Percentiles rank a stretch among this genome's conserved stretches.
phyloP scores from a whole-genome alignment of 116 monocot genomes.

The Phalaenopsis hybrid region DNA sequence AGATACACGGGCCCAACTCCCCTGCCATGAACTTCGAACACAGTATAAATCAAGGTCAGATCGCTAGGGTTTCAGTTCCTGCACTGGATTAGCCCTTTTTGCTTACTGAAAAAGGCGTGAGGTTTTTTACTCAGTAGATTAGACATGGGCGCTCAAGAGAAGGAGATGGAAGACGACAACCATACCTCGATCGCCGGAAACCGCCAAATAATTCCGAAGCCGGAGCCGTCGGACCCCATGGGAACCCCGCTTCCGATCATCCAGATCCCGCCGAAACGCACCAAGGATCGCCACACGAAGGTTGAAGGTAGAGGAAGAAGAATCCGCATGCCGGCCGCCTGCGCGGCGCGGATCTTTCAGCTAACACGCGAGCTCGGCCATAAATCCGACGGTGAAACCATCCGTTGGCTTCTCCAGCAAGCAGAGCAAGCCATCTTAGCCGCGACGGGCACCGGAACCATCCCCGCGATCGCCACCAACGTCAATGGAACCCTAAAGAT shows the following conservation, averaged over 20 bases:
- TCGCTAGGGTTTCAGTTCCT: slow-evolving; percentile 5
- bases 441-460: slow-evolving; percentile 67
- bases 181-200: not conserved
- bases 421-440: slow-evolving; percentile 74
- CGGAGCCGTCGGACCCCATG: slow-evolving; percentile 22
- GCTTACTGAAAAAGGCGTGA: not conserved
- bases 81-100: not conserved
- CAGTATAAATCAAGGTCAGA: not conserved
- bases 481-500: slow-evolving; percentile 55
- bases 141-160: slow-evolving; percentile 1
- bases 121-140: not conserved
- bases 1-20: not conserved
- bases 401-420: slow-evolving; percentile 69
- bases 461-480: slow-evolving; percentile 62
- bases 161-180: not conserved
- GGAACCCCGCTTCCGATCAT: slow-evolving; percentile 14
- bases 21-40: not conserved
- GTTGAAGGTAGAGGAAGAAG: slow-evolving; percentile 68
- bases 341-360: slow-evolving; percentile 76
- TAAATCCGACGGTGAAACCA: slow-evolving; percentile 81
- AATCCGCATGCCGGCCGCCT: slow-evolving; percentile 75
- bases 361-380: slow-evolving; percentile 65
- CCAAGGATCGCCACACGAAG: slow-evolving; percentile 75
- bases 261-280: slow-evolving; percentile 20
- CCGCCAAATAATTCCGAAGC: slow-evolving; percentile 26